Evolutionary conservation across 331 rosid species (phyloP), one percentile per base, ranked within the genome.

Genomic region (Ulmus americana): DNA sequence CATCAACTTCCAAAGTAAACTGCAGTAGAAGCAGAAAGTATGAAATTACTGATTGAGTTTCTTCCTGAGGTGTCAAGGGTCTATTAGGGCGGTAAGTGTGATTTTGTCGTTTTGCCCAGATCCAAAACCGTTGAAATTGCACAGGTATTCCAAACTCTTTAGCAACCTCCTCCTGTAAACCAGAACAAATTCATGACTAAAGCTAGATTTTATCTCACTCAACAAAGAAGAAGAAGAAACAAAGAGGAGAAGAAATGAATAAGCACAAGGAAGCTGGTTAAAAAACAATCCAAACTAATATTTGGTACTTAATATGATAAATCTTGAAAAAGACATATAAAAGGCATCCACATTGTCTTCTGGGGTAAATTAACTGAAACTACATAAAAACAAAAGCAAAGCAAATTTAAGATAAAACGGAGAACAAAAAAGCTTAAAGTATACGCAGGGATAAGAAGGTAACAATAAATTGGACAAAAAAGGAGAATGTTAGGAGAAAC

Each of bases 41-140:
- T 44, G 41, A 12, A 57, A 69, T 61, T 73, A 88, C 88, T 10
- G 90, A 62, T 77, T 79, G 95, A 61, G 68, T 35, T 83, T 83
- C 95, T 63, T 83, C 95, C 45, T 70, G 82, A 4, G 72, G 73
- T 47, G 76, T 72, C 76, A 86, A 65, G 8, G 85, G 95, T 61
- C 90, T 79, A 74, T 79, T 77, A 20, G 87, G 95, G 41, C 95
- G 85, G 59, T 81, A 86, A 12, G 95, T 86, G 59, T 81, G 82
- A 69, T 86, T 86, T 68, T 79, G 87, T 56, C 90, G 73, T 79
- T 79, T 86, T 6, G 85, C 87, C 87, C 95, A 86, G 59, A 83
- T 15, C 95, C 95, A 86, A 72, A 81, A 86, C 5, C 90, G 85
- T 63, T 79, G 95, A 54, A 28, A 79, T 45, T 70, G 81, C 60